Evolutionary conservation across 805 yeast species (phyloP).

Genomic region (Suhomyces tanzawaensis): DNA sequence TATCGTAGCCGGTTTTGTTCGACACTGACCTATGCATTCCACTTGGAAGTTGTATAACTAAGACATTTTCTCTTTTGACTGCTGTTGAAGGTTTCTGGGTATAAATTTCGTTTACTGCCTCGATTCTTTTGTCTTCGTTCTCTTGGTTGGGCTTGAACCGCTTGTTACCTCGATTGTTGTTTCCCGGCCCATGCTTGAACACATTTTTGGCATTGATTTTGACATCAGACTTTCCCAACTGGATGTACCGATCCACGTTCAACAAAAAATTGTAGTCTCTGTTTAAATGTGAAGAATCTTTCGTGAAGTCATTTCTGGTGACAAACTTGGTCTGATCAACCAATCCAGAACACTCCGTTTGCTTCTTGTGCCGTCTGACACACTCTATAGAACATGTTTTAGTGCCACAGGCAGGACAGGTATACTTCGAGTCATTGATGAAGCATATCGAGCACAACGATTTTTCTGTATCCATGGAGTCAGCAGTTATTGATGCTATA

Average conservation of each 20-base stretch:
- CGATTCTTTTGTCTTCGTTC: constrained; percentile 23
- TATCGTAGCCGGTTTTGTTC: constrained; percentile 73
- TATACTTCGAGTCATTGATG: constrained; percentile 52
- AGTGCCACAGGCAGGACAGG: constrained; percentile 74
- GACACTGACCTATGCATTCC: constrained; percentile 69
- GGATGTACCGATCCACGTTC: constrained; percentile 55
- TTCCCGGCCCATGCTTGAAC: constrained; percentile 26
- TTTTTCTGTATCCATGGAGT: constrained; percentile 8
- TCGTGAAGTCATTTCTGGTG: constrained; percentile 42
- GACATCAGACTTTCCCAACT: constrained; percentile 55
- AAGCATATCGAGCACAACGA: constrained; percentile 35
- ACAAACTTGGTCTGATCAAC: constrained; percentile 62
- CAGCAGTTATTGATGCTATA: not conserved
- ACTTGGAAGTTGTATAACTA: constrained; percentile 57
- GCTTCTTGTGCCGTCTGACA: constrained; percentile 65
- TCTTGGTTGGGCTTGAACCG: constrained; percentile 18
- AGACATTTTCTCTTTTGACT: constrained; percentile 60
- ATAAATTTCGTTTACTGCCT: constrained; percentile 19
- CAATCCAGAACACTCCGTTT: constrained; percentile 62
- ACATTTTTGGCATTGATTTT: constrained; percentile 42
- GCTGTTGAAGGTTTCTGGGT: constrained; percentile 27
- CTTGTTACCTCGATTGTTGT: constrained; percentile 16
- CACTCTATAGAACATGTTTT: constrained; percentile 72
- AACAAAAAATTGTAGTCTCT: constrained; percentile 80
- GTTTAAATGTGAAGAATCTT: constrained; percentile 52